Conservation (phyloP, 2,329 filamentous ascomycete genomes). For the Juglanconis juglandina region DNA sequence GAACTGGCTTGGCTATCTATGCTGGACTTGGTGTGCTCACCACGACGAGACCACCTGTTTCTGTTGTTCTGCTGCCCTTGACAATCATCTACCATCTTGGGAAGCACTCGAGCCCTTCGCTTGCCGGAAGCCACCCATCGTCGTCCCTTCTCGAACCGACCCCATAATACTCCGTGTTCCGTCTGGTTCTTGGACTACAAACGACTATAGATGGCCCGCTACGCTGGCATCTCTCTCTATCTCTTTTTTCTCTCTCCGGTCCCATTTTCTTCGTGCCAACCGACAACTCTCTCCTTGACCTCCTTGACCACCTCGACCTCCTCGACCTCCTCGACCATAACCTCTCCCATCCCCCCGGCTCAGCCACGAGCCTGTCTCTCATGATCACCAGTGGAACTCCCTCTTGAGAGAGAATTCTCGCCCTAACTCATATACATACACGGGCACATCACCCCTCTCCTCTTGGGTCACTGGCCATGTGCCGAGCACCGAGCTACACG, state of each 20-base stretch:
- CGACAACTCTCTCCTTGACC: background rate
- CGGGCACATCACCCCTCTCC: background rate
- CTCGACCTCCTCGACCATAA: background rate
- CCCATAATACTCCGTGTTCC: background rate
- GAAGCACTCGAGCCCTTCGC: background rate
- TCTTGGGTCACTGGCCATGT: constrained; percentile 8
- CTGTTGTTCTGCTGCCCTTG: background rate
- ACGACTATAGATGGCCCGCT: constrained; percentile 2
- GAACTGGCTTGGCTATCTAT: constrained; percentile 2
- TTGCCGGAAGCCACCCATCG: constrained; percentile 8
- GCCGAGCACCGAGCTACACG: constrained; percentile 9
- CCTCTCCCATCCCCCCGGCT: background rate
- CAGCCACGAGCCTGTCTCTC: background rate
- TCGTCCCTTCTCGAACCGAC: constrained; percentile 10
- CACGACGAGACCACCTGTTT: background rate
- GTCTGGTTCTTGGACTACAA: background rate
- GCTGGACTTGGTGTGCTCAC: background rate
- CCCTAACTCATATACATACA: background rate
- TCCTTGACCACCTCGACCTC: background rate
- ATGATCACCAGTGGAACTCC: background rate
- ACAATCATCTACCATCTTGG: background rate
- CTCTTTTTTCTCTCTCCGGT: background rate
- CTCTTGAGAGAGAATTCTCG: too few species aligned
- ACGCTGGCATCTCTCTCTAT: background rate
- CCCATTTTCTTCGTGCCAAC: constrained; percentile 2